A percentile compares a stretch with the other conserved stretches of the same genome.
phyloP scores from a whole-genome alignment of 2,329 filamentous ascomycete genomes.

The Fusarium sp. region DNA sequence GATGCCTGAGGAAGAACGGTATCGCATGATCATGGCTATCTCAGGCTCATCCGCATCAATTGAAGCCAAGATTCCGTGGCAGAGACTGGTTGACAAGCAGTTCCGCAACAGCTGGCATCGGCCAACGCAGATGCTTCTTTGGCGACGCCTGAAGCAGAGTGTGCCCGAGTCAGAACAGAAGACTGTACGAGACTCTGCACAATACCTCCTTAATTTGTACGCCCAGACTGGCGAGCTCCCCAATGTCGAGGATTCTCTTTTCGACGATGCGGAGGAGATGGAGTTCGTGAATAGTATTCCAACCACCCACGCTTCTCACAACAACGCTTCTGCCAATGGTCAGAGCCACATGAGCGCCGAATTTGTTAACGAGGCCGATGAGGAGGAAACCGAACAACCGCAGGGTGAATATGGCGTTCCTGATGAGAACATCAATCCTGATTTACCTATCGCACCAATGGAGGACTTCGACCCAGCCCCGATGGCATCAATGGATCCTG shows the following conservation, averaged over 20 bases:
- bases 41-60: slow-evolving; percentile 49
- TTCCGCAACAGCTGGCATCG: slow-evolving; percentile 52
- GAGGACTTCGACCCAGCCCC: slow-evolving; percentile 27
- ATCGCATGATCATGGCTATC: slow-evolving; percentile 54
- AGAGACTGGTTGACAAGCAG: slow-evolving; percentile 51
- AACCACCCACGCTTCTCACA: slow-evolving; percentile 6
- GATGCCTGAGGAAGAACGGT: slow-evolving; percentile 56
- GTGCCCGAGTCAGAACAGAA: slow-evolving; percentile 45
- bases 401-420: slow-evolving; percentile 18
- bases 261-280: slow-evolving; percentile 47
- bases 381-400: slow-evolving; percentile 30
- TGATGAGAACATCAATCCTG: slow-evolving; percentile 38
- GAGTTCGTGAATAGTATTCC: slow-evolving; percentile 40
- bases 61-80: slow-evolving; percentile 61
- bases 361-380: slow-evolving; percentile 44
- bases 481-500: slow-evolving; percentile 22
- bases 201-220: slow-evolving; percentile 47
- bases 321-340: neutral
- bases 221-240: slow-evolving; percentile 47
- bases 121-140: slow-evolving; percentile 49
- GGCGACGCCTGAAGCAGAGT: slow-evolving; percentile 49
- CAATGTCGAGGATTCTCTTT: slow-evolving; percentile 43
- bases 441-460: slow-evolving; percentile 44
- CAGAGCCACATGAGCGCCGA: slow-evolving; percentile 39
- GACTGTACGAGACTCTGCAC: slow-evolving; percentile 47